Percentiles rank a stretch among this genome's conserved stretches.
phyloP scores from a whole-genome alignment of 202 grass and related monocot species.

The Bolboschoenoplectus hybrid region DNA sequence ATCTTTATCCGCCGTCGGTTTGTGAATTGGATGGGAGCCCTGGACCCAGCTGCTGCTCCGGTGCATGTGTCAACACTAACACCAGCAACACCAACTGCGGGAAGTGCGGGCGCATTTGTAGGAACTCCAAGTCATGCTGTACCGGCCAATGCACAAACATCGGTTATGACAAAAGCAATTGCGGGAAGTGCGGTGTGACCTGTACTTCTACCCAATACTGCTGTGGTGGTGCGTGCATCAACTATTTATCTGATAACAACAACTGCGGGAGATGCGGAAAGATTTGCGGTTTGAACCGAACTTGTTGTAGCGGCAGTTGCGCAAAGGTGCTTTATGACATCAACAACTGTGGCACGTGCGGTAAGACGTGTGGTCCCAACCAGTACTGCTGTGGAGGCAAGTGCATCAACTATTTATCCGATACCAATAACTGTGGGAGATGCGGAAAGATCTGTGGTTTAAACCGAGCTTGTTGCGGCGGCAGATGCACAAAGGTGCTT shows the following conservation, averaged over 20 bases:
- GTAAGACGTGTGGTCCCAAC: neutral
- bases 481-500: constrained; percentile 4
- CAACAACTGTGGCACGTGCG: constrained; percentile 24
- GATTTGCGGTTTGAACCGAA: neutral
- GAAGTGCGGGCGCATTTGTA: constrained; percentile 20
- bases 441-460: constrained; percentile 19
- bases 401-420: constrained; percentile 9
- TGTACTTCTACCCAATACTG: neutral
- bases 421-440: constrained; percentile 7
- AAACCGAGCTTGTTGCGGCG: neutral
- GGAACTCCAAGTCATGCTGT: constrained; percentile 31
- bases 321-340: neutral
- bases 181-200: neutral
- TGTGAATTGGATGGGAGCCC: constrained; percentile 26
- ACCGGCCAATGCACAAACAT: constrained; percentile 22
- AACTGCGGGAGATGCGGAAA: constrained; percentile 20
- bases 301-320: constrained; percentile 11
- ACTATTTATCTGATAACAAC: neutral
- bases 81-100: constrained; percentile 33
- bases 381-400: constrained; percentile 17
- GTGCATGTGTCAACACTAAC: constrained; percentile 23
- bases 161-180: constrained; percentile 1
- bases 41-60: constrained; percentile 32
- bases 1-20: neutral
- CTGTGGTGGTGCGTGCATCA: neutral